Evolutionary conservation across 1,284 basidiomycete genomes (phyloP), one percentile per base, ranked within the genome.

Genomic region (Papiliotrema fonsecae): DNA sequence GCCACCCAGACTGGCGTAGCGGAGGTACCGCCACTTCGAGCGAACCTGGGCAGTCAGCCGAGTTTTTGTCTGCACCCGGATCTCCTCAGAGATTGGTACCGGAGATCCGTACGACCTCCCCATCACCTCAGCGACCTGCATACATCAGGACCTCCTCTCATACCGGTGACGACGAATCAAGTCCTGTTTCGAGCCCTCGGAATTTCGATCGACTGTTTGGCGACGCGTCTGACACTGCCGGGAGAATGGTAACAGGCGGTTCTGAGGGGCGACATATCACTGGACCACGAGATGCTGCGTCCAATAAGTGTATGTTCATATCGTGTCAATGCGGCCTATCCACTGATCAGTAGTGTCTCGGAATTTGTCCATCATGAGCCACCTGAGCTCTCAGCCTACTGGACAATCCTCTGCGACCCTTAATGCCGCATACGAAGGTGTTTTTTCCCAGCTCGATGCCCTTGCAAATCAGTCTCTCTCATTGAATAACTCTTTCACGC

Each of bases 371-470:
- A 26, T 40, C 22, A 19, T 16, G 27, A 7, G 34, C 24, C 44
- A 48, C 11, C 49, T 59, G 13, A 35, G 25, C 3, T 51, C 58
- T 34, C 60, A 62, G 34, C 28, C 41, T 18, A 66, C 64, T 13
- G 62, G 64, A 16, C 60, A 62, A 43, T 61, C 62, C 2, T 55
- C 52, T 3, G 50, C 53, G 6, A 58, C 59, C 14, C 56, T 63
- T 28, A 61, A 66, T 45, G 54, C 53, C 27, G 64, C 64, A n/a
- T 71, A 67, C 48, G 61, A 69, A 51, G 64, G 62, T 30, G 58
- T 71, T 41, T 55, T 67, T 25, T 59, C 62, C 13, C 56, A 60
- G 18, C 63, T 71, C 27, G 63, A 71, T 47, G 60, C 57, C 11
- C 60, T 69, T 14, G 67, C 62, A 16, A 39, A 30, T 31, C 16